phyloP scores from a whole-genome alignment of 305 asterid species.

The Rubia peregrina region DNA sequence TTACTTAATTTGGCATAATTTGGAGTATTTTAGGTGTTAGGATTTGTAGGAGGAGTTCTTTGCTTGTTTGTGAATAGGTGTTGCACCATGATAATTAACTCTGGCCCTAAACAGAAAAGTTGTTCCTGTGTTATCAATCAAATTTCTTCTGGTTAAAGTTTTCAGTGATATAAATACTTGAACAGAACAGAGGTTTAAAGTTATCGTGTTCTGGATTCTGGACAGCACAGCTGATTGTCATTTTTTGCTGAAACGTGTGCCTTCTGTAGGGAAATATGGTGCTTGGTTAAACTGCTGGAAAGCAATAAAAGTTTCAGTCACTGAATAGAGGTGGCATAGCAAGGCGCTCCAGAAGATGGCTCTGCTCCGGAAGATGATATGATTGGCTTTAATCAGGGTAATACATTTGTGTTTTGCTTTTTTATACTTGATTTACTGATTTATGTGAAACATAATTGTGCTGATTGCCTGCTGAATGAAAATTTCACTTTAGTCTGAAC shows the following conservation, averaged over 20 bases:
- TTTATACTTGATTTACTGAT: background rate
- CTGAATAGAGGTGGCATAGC: background rate
- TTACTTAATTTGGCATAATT: background rate
- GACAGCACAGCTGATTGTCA: background rate
- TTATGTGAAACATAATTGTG: background rate
- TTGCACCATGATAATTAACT: background rate
- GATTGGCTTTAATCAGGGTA: constrained; percentile 13
- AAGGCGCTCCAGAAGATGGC: constrained; percentile 13
- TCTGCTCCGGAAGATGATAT: background rate
- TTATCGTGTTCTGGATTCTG: background rate
- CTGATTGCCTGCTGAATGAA: background rate
- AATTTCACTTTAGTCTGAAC: background rate
- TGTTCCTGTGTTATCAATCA: background rate
- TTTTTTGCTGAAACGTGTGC: background rate
- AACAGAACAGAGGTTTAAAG: background rate
- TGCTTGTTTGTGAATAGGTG: background rate
- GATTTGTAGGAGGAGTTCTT: background rate
- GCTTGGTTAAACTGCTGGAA: background rate
- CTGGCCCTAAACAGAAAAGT: background rate
- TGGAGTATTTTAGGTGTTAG: background rate
- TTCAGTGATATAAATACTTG: background rate
- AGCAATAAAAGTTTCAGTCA: background rate
- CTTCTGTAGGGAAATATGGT: background rate
- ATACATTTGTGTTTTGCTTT: background rate
- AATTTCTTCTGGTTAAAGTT: background rate